Base-by-base conservation (phyloP, 2,329 filamentous ascomycete genomes). In the Aspergillus sergii region DNA sequence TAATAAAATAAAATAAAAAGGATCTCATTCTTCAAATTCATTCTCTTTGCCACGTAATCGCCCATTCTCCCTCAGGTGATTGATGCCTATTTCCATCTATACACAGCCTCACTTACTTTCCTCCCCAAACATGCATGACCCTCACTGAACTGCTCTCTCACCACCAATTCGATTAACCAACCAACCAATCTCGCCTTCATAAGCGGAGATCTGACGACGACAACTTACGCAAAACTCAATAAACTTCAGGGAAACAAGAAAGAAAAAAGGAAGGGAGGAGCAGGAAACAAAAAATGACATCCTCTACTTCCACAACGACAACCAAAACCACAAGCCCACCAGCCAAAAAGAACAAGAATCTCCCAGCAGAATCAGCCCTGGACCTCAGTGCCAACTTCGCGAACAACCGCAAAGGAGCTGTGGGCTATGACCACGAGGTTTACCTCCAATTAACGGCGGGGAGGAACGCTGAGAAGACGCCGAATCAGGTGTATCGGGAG, bases 331-430 rank as follows among this genome's bases (percentile, higher is more conserved):
- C 61, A 34, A 55, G 50, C 41, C 21, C 45, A 26, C 45, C 45
- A 26, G 45, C 21, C 45, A 46, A 48, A 28, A 48, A 48, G 45
- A 26, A n/a, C 39, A 23, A n/a, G 43, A 53, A 41, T 50, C 12
- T 48, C 45, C 21, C 50, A 5, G 50, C 51, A 50, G 56, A 59
- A 86, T 72, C 69, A 83, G 86, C 73, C 85, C 75, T 67, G 12
- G 90, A 94, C 58, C 79, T 83, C 61, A 81, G 76, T 60, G 65
- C 71, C 57, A 72, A 71, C 59, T 72, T 70, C 43, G 66, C 69
- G 30, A 56, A 62, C 56, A 57, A 45, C 28, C 60, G 30, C 48
- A 21, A 59, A 63, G 12, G 36, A 1, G 41, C 72, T 9, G 68
- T 75, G 60, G 72, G 69, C 57, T 75, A 75, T 58, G 73, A 75